phyloP scores from a whole-genome alignment of 164 flowering plant genomes.

The Euptelea pleiosperma region DNA sequence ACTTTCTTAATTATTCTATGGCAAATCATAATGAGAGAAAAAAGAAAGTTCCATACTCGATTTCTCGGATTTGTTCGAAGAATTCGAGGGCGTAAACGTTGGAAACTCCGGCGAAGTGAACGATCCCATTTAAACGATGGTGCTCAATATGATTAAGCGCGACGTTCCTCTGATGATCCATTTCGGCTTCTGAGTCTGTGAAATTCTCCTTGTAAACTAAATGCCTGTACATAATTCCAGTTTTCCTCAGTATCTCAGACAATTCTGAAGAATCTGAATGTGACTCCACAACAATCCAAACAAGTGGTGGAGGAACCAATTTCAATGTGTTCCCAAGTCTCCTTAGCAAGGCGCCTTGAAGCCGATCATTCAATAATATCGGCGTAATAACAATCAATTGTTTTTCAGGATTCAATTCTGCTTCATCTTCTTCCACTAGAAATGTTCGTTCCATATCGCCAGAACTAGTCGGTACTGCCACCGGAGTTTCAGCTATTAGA shows the following conservation, averaged over 20 bases:
- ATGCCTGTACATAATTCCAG: slow-evolving; percentile 88
- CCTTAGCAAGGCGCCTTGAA: slow-evolving; percentile 39
- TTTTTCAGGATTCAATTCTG: slow-evolving; percentile 24
- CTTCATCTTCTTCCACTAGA: slow-evolving; percentile 2
- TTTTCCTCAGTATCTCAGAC: slow-evolving; percentile 58
- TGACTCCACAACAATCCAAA: slow-evolving; percentile 82
- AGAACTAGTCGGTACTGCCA: slow-evolving; percentile 12
- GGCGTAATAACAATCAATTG: slow-evolving; percentile 67
- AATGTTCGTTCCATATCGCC: neutral
- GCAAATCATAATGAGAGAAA: neutral
- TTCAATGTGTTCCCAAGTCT: slow-evolving; percentile 61
- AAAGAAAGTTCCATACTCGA: slow-evolving; percentile 51
- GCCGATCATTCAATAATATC: slow-evolving; percentile 28
- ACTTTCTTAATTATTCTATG: too few species aligned
- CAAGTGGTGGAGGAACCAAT: slow-evolving; percentile 61
- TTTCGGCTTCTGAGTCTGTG: slow-evolving; percentile 46
- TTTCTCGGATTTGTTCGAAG: slow-evolving; percentile 67
- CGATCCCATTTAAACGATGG: slow-evolving; percentile 79
- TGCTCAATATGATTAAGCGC: slow-evolving; percentile 87
- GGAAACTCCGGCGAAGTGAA: slow-evolving; percentile 72
- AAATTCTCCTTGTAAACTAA: slow-evolving; percentile 74
- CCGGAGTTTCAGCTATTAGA: slow-evolving; percentile 28
- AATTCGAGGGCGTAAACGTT: slow-evolving; percentile 69
- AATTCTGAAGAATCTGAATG: slow-evolving; percentile 43
- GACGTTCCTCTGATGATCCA: slow-evolving; percentile 69